Percentiles rank a stretch among this genome's conserved stretches.
phyloP scores from a whole-genome alignment of 129 eudicot genomes.

The Arctium lappa region DNA sequence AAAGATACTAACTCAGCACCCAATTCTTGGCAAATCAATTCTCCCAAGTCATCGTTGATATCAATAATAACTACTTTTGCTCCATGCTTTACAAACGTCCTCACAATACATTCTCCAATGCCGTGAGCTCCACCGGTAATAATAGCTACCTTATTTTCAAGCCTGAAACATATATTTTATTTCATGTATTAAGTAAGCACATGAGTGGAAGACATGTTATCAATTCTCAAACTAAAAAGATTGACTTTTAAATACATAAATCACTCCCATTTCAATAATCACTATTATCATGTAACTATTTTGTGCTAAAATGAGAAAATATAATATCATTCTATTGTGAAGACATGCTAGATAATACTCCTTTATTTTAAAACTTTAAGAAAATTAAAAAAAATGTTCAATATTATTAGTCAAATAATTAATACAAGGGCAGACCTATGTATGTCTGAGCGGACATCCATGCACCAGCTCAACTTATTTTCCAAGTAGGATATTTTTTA shows the following conservation, averaged over 20 bases:
- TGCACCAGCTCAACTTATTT: too few relatives aligned
- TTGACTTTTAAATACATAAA: neutral
- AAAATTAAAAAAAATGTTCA: too few relatives aligned
- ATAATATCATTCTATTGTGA: too few relatives aligned
- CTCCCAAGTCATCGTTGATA: slow-evolving; percentile 21
- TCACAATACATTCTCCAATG: slow-evolving; percentile 72
- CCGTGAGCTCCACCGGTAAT: slow-evolving; percentile 88
- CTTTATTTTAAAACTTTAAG: too few relatives aligned
- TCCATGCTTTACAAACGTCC: slow-evolving; percentile 36
- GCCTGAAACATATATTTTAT: slow-evolving; percentile 21
- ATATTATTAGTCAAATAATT: too few relatives aligned
- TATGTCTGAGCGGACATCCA: too few relatives aligned
- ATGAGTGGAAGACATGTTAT: neutral
- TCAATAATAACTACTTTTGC: slow-evolving; percentile 41
- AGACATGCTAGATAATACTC: too few relatives aligned
- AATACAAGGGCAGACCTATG: too few relatives aligned
- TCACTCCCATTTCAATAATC: too few relatives aligned
- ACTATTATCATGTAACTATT: too few relatives aligned
- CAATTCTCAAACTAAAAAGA: neutral
- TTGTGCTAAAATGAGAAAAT: too few relatives aligned
- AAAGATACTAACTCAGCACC: neutral
- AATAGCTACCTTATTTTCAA: slow-evolving; percentile 72
- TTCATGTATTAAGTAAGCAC: neutral
- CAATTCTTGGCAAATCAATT: neutral
- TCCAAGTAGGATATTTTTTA: too few relatives aligned